phyloP scores from a whole-genome alignment of 805 yeast species.

The Candida xiaguanensis region DNA sequence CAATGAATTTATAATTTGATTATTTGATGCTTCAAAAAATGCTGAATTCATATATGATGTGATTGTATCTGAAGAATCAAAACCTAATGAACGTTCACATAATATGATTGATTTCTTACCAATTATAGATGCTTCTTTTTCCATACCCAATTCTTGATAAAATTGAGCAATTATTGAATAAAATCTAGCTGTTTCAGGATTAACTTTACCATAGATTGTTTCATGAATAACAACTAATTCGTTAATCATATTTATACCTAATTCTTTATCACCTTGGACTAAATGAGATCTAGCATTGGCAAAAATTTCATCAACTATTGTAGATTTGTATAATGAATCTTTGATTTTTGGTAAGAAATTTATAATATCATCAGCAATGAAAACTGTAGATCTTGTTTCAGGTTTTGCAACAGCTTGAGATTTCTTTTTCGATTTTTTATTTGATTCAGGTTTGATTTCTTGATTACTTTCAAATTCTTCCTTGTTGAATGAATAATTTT shows the following conservation, averaged over 20 bases:
- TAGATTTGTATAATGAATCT: constrained; percentile 62
- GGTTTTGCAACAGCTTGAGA: constrained; percentile 10
- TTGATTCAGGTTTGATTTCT: constrained; percentile 12
- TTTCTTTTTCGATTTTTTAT: constrained; percentile 20
- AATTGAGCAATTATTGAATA: constrained; percentile 63
- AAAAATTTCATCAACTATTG: constrained; percentile 71
- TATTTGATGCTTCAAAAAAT: constrained; percentile 59
- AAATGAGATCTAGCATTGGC: constrained; percentile 51
- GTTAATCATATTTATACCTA: constrained; percentile 59
- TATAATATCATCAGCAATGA: constrained; percentile 58
- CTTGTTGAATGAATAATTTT: constrained; percentile 45
- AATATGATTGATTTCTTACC: constrained; percentile 68
- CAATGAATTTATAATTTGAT: constrained; percentile 58
- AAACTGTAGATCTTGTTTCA: constrained; percentile 37
- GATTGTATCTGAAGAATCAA: constrained; percentile 74
- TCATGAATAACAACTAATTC: constrained; percentile 75
- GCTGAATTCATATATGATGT: constrained; percentile 74
- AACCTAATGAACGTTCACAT: constrained; percentile 76
- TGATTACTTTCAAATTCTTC: constrained; percentile 34
- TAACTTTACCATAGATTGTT: constrained; percentile 79
- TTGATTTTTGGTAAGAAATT: constrained; percentile 74
- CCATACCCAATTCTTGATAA: constrained; percentile 56
- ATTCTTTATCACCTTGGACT: constrained; percentile 38
- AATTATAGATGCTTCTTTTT: constrained; percentile 56
- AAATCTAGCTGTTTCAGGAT: constrained; percentile 72